Evolutionary conservation across 805 yeast species (phyloP).

Genomic region (Saccharomyces paradoxus): DNA sequence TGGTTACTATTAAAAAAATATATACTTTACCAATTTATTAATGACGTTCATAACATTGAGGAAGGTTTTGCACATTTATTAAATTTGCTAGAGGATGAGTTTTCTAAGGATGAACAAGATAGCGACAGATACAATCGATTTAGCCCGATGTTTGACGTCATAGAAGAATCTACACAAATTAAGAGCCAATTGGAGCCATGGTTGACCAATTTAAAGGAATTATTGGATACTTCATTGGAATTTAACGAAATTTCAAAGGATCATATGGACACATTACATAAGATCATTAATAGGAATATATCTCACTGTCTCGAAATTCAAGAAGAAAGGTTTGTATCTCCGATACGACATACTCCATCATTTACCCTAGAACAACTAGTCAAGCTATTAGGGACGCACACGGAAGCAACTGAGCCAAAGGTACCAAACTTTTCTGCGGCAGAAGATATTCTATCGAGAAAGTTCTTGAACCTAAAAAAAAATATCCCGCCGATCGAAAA

Average conservation of each 20-base stretch:
- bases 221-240: conserved; percentile 36
- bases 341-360: conserved; percentile 34
- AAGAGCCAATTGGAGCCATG: conserved; percentile 22
- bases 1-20: conserved; percentile 32
- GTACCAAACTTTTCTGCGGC: conserved; percentile 34
- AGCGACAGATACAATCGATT: conserved; percentile 3
- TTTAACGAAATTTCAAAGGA: conserved; percentile 36
- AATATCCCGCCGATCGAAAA: conserved; percentile 45
- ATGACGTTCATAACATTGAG: conserved; percentile 31
- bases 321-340: conserved; percentile 34
- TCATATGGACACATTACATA: conserved; percentile 37
- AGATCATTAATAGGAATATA: conserved; percentile 33
- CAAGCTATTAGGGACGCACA: conserved; percentile 24
- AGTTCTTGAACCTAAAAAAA: conserved; percentile 36
- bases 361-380: conserved; percentile 32
- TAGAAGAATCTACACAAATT: conserved; percentile 30
- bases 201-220: conserved; percentile 25
- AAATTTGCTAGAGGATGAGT: conserved; percentile 29
- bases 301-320: conserved; percentile 32
- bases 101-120: conserved; percentile 10
- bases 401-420: conserved; percentile 23
- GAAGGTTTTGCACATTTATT: conserved; percentile 30
- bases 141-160: conserved; percentile 21
- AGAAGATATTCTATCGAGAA: conserved; percentile 36
- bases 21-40: conserved; percentile 28